A percentile compares a stretch with the other conserved stretches of the same genome.
These are phyloP conservation scores for Endoconidiophora laricicola DNA, from an alignment of 2,329 filamentous ascomycete species.

Conservation along the genomic window DNA sequence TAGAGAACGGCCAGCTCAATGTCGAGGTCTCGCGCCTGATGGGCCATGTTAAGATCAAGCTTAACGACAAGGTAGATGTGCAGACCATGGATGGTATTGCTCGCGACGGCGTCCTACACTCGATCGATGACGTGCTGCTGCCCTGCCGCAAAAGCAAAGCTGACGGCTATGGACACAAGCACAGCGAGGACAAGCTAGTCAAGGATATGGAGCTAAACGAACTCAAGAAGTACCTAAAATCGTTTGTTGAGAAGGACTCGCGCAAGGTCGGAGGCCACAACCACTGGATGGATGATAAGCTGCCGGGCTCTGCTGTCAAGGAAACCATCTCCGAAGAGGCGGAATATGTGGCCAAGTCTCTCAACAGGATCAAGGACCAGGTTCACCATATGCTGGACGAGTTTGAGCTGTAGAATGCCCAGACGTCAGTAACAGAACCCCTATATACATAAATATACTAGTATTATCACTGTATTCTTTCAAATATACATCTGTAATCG, in stretches of 20 bases:
- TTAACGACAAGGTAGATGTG: slow-evolving; percentile 58
- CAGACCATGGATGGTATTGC: slow-evolving; percentile 51
- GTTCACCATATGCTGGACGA: slow-evolving; percentile 5
- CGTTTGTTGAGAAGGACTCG: slow-evolving; percentile 6
- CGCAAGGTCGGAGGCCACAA: slow-evolving; percentile 9
- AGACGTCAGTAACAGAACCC: not conserved
- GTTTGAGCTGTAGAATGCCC: slow-evolving; percentile 3
- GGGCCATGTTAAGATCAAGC: slow-evolving; percentile 52
- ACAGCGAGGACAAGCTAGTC: slow-evolving; percentile 4
- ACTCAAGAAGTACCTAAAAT: slow-evolving; percentile 17
- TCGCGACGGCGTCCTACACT: slow-evolving; percentile 68
- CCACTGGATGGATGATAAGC: slow-evolving; percentile 10
- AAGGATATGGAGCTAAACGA: slow-evolving; percentile 13
- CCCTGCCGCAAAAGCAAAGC: slow-evolving; percentile 42
- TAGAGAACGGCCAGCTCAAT: slow-evolving; percentile 47
- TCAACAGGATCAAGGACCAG: not conserved
- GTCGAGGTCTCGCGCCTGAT: slow-evolving; percentile 55
- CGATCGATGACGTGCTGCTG: slow-evolving; percentile 55
- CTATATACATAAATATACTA: not conserved
- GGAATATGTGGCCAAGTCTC: not conserved
- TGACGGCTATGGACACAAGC: slow-evolving; percentile 15
- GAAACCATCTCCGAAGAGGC: not conserved
- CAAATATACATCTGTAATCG: not conserved
- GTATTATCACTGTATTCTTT: not conserved
- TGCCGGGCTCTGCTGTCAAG: not conserved